Conservation (phyloP, 345 rosid species). For the Salix caprea region DNA sequence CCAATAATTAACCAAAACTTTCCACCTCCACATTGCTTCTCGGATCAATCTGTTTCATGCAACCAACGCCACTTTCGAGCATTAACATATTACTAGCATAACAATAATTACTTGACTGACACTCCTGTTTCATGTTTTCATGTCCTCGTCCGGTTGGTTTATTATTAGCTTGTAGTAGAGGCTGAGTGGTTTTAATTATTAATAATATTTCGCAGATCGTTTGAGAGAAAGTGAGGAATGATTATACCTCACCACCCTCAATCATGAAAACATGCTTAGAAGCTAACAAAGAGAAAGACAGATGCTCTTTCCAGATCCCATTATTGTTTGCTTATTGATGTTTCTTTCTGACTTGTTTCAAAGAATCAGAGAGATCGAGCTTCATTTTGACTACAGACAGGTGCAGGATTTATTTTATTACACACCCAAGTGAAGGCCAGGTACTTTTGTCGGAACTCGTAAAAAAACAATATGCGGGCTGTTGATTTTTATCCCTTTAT, state of each 20-base stretch:
- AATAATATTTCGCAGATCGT: conserved; percentile 9
- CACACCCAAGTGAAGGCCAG: neutral
- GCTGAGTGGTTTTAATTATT: conserved; percentile 1
- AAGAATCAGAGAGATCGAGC: neutral
- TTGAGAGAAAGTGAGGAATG: conserved; percentile 26
- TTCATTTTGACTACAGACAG: neutral
- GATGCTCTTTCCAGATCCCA: conserved; percentile 18
- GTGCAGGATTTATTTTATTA: neutral
- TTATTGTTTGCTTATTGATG: conserved; percentile 22
- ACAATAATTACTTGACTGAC: neutral
- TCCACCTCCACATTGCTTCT: neutral
- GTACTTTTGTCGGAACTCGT: neutral
- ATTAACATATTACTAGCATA: neutral
- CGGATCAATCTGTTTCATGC: conserved; percentile 7
- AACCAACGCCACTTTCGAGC: conserved; percentile 5
- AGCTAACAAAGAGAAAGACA: conserved; percentile 48
- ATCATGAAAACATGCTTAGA: conserved; percentile 90
- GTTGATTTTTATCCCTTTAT: neutral
- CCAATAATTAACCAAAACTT: neutral
- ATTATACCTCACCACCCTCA: conserved; percentile 27
- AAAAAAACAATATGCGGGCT: neutral
- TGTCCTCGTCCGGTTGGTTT: neutral
- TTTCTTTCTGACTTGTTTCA: conserved; percentile 18
- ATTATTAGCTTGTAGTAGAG: neutral
- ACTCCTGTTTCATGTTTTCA: neutral